Conservation (phyloP, 1,139 yeast genomes). For the Protomyces arabidopsidicola region DNA sequence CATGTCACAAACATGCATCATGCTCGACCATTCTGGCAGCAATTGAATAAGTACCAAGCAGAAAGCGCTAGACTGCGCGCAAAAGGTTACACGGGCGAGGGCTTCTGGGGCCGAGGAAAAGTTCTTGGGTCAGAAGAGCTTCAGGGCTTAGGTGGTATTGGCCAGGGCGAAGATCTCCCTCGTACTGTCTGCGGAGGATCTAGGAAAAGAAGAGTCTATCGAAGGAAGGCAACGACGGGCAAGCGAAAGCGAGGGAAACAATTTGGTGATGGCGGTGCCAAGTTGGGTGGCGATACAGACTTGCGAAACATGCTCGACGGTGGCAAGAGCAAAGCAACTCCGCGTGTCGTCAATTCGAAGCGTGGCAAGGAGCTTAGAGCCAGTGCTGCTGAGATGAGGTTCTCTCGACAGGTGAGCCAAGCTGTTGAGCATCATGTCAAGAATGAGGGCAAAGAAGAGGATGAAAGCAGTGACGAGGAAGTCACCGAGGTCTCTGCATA, state of each 20-base stretch:
- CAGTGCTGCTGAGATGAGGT: conserved; percentile 21
- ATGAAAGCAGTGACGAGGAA: not conserved
- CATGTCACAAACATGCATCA: conserved; percentile 29
- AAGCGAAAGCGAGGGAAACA: conserved; percentile 27
- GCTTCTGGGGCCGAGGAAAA: conserved; percentile 18
- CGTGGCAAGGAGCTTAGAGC: conserved; percentile 25
- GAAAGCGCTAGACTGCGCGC: conserved; percentile 3
- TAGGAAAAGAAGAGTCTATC: conserved; percentile 12
- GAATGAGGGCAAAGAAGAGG: not conserved
- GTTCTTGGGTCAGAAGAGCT: conserved; percentile 4
- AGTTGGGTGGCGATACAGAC: conserved; percentile 31
- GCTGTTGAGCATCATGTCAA: not conserved
- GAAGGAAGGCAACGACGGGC: conserved; percentile 7
- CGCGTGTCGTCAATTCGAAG: conserved; percentile 24
- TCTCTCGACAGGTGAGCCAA: conserved; percentile 12
- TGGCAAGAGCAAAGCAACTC: conserved; percentile 27
- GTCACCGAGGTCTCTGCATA: conserved; percentile 1
- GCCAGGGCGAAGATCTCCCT: conserved; percentile 30
- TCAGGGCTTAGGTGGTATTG: conserved; percentile 12
- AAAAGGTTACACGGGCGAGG: conserved; percentile 24
- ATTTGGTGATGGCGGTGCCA: conserved; percentile 28
- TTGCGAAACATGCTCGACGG: conserved; percentile 31
- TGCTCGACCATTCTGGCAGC: conserved; percentile 19
- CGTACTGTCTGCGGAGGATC: conserved; percentile 33
- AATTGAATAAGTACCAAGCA: conserved; percentile 1